Base-by-base conservation (phyloP, 2,329 filamentous ascomycete genomes). In the Rosellinia necatrix region DNA sequence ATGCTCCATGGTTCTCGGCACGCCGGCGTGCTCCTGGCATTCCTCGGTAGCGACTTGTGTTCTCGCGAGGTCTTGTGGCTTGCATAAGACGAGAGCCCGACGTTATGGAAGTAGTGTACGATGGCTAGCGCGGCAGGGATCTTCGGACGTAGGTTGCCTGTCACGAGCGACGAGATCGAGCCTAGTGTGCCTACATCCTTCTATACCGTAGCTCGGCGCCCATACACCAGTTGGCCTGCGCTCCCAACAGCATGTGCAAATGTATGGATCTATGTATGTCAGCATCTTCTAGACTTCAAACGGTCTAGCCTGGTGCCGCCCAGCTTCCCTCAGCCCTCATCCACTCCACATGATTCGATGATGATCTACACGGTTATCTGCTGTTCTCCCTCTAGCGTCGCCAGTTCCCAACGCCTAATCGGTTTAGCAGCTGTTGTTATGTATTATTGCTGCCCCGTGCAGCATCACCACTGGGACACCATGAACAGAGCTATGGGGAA, bases 11-110 rank as follows among this genome's bases (percentile, higher is more conserved):
- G 37, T 53, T 53, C 44, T 43, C 57, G 49, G 53, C 49, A 57
- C 32, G 30, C 24, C 40, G 53, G 53, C 56, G 22, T 30, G 35
- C 53, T 49, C 57, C 53, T 50, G 44, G 12, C 47, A 42, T 46
- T n/a, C 24, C 22, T 50, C 35, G 53, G 47, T 17, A 47, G 42
- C 32, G 21, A 29, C 49, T 44, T 10, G 44, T 49, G 49, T 53
- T 58, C 30, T 58, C 38, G 30, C 34, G 24, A 34, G 46, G 22
- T 19, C 7, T 17, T 46, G 55, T 54, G 55, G 50, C 50, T 54
- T 58, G 55, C 55, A 54, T 54, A 34, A 54, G 22, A 49, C 38
- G 27, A 54, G 27, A 54, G 44, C 41, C 50, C 44, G 40, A 50
- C 50, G 40, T 49, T 49, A 50, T 50, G 40, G 46, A 50, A n/a